A percentile compares a stretch with the other conserved stretches of the same genome.
Conservation (phyloP, 805 yeast genomes). For the Tetrapisispora iriomotensis region DNA sequence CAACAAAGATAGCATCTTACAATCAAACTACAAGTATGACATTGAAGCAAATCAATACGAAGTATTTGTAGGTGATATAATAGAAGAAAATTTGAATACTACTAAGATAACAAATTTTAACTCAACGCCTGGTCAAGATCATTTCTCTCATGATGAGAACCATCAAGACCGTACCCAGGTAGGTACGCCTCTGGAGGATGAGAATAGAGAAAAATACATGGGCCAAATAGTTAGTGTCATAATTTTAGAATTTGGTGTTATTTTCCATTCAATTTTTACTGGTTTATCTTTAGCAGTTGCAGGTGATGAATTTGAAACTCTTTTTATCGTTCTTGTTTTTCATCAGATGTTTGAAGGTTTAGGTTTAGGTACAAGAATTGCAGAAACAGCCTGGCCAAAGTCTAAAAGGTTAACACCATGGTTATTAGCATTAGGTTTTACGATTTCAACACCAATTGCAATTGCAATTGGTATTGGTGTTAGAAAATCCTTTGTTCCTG, state of each 20-base stretch:
- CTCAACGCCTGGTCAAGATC: slow-evolving; percentile 9
- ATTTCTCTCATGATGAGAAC: slow-evolving; percentile 6
- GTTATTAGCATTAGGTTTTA: slow-evolving; percentile 39
- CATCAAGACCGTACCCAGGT: slow-evolving; percentile 12
- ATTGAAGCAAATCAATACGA: slow-evolving; percentile 2
- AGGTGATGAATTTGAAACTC: slow-evolving; percentile 53
- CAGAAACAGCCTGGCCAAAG: slow-evolving; percentile 47
- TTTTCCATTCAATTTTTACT: slow-evolving; percentile 67
- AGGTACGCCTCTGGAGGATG: slow-evolving; percentile 8
- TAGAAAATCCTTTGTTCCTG: slow-evolving; percentile 45
- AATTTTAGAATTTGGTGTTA: slow-evolving; percentile 60
- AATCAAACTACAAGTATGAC: background rate
- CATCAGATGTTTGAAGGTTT: slow-evolving; percentile 76
- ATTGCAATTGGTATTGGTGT: slow-evolving; percentile 73
- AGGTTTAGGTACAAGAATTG: slow-evolving; percentile 65
- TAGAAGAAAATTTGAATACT: background rate
- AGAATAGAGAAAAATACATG: slow-evolving; percentile 37
- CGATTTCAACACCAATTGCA: slow-evolving; percentile 56
- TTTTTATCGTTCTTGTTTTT: slow-evolving; percentile 57
- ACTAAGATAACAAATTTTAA: background rate
- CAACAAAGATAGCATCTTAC: no score
- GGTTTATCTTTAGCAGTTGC: slow-evolving; percentile 59
- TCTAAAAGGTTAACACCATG: slow-evolving; percentile 33
- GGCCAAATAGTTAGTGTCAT: slow-evolving; percentile 48
- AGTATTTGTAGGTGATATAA: background rate